These are phyloP conservation scores for Atractiella rhizophila DNA, from an alignment of 768 basidiomycete genomes.

Conservation along the genomic window DNA sequence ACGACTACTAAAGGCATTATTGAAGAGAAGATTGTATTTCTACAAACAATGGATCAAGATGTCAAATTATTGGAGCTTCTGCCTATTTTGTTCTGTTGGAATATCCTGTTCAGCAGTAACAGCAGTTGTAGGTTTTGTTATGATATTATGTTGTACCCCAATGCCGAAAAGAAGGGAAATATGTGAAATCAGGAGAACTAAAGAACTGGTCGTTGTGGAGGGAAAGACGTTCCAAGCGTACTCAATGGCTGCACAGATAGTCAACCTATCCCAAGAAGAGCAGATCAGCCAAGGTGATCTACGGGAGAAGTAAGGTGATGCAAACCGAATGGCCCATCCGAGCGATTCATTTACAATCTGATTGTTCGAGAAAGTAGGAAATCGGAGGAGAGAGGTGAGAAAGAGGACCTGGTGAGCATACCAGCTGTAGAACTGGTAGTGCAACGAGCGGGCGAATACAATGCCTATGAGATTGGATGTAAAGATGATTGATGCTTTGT, in stretches of 20 bases:
- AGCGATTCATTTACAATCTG: slow-evolving; percentile 8
- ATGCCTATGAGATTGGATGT: slow-evolving; percentile 83
- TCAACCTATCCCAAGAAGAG: slow-evolving; percentile 28
- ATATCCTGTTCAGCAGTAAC: neutral
- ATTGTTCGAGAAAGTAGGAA: slow-evolving; percentile 31
- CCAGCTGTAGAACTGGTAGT: slow-evolving; percentile 98
- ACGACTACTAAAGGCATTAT: slow-evolving; percentile 1
- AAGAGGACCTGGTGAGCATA: slow-evolving; percentile 77
- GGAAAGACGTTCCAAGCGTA: slow-evolving; percentile 76
- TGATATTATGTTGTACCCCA: neutral
- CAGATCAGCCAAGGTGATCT: neutral
- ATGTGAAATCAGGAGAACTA: neutral
- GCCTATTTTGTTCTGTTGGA: neutral
- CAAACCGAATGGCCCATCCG: slow-evolving; percentile 1
- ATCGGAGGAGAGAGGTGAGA: slow-evolving; percentile 46
- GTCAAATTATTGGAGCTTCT: neutral
- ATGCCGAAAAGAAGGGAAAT: neutral
- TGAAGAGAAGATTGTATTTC: neutral
- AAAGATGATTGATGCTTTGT: slow-evolving; percentile 53
- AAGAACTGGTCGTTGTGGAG: slow-evolving; percentile 28
- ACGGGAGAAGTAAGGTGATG: neutral
- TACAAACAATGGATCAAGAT: neutral
- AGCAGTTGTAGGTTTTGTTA: neutral
- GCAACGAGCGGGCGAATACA: slow-evolving; percentile 70
- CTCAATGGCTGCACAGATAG: slow-evolving; percentile 39